Conservation (phyloP, 106 monocot species). For the Acorus calamus region DNA sequence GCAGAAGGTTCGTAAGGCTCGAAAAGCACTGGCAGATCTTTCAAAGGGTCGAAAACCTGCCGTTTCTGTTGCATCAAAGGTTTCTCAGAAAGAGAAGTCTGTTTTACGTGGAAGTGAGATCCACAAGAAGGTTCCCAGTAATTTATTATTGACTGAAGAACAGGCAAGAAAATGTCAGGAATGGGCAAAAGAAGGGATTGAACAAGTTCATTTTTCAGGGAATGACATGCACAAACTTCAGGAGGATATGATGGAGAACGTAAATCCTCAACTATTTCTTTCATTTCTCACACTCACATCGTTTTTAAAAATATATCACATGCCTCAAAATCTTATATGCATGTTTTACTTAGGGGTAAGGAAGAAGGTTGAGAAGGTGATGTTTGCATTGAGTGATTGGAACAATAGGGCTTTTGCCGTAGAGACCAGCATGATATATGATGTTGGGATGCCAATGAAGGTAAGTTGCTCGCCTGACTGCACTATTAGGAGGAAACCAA, state of each 20-base stretch:
- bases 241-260: slow-evolving; percentile 29
- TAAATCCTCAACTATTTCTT: slow-evolving; percentile 12
- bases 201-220: slow-evolving; percentile 34
- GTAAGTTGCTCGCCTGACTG: slow-evolving; percentile 13
- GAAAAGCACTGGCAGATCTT: slow-evolving; percentile 40
- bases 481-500: not conserved
- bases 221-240: slow-evolving; percentile 40
- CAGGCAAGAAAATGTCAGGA: slow-evolving; percentile 38
- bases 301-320: not conserved
- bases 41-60: slow-evolving; percentile 21
- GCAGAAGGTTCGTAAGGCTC: slow-evolving; percentile 15
- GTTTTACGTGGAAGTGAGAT: not conserved
- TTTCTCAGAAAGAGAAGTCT: slow-evolving; percentile 20
- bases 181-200: slow-evolving; percentile 64
- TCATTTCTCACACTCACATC: not conserved
- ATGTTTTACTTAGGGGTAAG: slow-evolving; percentile 25
- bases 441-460: slow-evolving; percentile 15
- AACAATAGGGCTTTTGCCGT: too few relatives aligned
- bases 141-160: slow-evolving; percentile 31
- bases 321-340: not conserved
- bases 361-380: slow-evolving; percentile 35
- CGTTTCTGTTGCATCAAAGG: slow-evolving; percentile 11
- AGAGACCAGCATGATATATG: slow-evolving; percentile 15
- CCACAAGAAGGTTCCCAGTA: slow-evolving; percentile 19
- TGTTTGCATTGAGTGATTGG: slow-evolving; percentile 27